Percentiles rank a stretch among this genome's conserved stretches.
Evolutionary conservation across 2,329 filamentous ascomycete species (phyloP).

Genomic region (Coniochaeta sp.): DNA sequence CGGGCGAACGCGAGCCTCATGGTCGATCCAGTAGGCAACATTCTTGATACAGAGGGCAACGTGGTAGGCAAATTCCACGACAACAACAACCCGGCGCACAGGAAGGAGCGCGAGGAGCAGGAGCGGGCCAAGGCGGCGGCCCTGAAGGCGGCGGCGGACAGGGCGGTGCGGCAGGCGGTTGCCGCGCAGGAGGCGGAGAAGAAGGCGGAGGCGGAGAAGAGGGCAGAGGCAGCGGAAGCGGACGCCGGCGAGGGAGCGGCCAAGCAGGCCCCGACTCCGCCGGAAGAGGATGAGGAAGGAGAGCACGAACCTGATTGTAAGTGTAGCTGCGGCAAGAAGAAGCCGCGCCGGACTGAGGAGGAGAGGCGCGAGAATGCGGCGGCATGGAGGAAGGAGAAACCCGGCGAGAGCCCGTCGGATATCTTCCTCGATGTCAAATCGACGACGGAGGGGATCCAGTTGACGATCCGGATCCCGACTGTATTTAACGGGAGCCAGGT

Average conservation of each 20-base stretch:
- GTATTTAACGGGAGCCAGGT: constrained; percentile 35
- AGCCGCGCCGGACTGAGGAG: constrained; percentile 21
- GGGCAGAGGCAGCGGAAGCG: no score
- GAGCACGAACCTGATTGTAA: neutral
- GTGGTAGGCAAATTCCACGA: constrained; percentile 41
- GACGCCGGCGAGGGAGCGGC: neutral
- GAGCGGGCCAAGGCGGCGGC: constrained; percentile 18
- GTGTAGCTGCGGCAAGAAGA: neutral
- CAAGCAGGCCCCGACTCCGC: neutral
- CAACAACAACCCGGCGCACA: constrained; percentile 37
- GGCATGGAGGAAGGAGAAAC: constrained; percentile 28
- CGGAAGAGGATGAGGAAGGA: neutral
- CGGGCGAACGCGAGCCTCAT: constrained; percentile 25
- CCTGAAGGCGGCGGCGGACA: constrained; percentile 21
- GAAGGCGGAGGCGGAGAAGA: neutral
- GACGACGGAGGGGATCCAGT: constrained; percentile 49
- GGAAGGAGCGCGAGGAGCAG: constrained; percentile 17
- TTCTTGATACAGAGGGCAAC: constrained; percentile 35
- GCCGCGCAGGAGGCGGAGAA: neutral
- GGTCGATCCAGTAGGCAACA: constrained; percentile 37
- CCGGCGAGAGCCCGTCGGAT: constrained; percentile 39
- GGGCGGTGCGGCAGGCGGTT: neutral
- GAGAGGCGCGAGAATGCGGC: constrained; percentile 19
- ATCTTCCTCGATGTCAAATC: constrained; percentile 51
- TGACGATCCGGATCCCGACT: constrained; percentile 50